Evolutionary conservation across 257 asterid species (phyloP).

Genomic region (Nicotiana tomentosiformis): DNA sequence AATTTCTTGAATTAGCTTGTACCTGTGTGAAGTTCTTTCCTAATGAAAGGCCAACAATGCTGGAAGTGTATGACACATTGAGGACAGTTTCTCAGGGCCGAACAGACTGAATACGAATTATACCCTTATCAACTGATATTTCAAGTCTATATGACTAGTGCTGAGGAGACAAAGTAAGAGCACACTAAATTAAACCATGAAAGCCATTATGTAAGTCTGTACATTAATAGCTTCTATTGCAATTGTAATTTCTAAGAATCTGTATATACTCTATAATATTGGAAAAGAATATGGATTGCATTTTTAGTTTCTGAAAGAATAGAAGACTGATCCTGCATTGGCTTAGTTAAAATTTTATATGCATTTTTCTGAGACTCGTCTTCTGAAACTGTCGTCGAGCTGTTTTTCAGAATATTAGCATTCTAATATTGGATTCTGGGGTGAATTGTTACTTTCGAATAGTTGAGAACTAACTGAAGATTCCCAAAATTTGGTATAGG

Average conservation of each 20-base stretch:
- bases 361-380: not conserved
- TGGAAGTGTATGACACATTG: conserved; percentile 13
- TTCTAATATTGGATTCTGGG: too few species aligned
- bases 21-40: conserved; percentile 18
- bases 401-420: not conserved
- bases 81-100: not conserved
- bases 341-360: not conserved
- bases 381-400: not conserved
- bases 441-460: too few species aligned
- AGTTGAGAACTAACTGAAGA: too few species aligned
- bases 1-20: conserved; percentile 20
- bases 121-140: not conserved
- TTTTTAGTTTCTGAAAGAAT: not conserved
- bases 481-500: too few species aligned
- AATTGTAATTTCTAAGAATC: not conserved
- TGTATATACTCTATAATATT: not conserved
- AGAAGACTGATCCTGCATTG: not conserved
- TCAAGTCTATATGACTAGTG: not conserved
- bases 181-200: too few species aligned
- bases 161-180: not conserved
- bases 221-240: not conserved
- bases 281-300: not conserved
- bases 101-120: not conserved
- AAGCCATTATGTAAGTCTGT: not conserved
- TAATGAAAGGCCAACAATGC: conserved; percentile 20